Conservation (phyloP, 2,329 filamentous ascomycete genomes). For the Penicillium sp. region DNA sequence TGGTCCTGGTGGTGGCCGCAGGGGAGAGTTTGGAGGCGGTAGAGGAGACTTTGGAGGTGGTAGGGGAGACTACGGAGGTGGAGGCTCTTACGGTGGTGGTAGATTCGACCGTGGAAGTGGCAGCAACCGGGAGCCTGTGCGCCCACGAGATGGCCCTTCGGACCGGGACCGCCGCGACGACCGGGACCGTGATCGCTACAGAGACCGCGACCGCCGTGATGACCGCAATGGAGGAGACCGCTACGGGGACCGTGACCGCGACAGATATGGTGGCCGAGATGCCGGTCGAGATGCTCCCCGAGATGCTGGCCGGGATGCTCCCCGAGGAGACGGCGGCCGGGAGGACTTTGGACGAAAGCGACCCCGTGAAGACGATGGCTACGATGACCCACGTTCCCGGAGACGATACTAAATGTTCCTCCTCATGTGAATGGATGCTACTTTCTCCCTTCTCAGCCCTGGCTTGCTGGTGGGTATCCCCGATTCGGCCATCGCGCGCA, state of each 20-base stretch:
- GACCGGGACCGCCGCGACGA: slow-evolving; percentile 47
- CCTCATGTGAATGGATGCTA: slow-evolving; percentile 9
- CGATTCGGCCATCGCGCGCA: slow-evolving; percentile 28
- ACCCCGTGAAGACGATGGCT: slow-evolving; percentile 73
- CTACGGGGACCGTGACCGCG: slow-evolving; percentile 48
- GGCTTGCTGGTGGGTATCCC: slow-evolving; percentile 48
- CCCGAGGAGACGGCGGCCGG: slow-evolving; percentile 32
- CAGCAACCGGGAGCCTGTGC: slow-evolving; percentile 82
- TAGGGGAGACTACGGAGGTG: too few relatives aligned
- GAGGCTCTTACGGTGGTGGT: not conserved
- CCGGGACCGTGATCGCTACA: slow-evolving; percentile 51
- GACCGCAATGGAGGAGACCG: slow-evolving; percentile 52
- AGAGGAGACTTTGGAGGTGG: slow-evolving; percentile 43
- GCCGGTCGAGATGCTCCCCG: slow-evolving; percentile 56
- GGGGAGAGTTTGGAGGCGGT: slow-evolving; percentile 50
- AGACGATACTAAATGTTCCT: slow-evolving; percentile 55
- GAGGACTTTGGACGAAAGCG: slow-evolving; percentile 63
- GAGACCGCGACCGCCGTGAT: slow-evolving; percentile 21
- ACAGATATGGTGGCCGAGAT: slow-evolving; percentile 36
- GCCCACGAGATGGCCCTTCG: slow-evolving; percentile 63
- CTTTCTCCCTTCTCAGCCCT: slow-evolving; percentile 20
- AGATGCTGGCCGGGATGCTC: slow-evolving; percentile 36
- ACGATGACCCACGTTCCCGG: slow-evolving; percentile 71
- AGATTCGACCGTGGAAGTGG: slow-evolving; percentile 61
- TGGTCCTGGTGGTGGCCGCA: slow-evolving; percentile 57